These are phyloP conservation scores for Lachancea nothofagi DNA, from an alignment of 805 yeast genomes.

Conservation along the genomic window DNA sequence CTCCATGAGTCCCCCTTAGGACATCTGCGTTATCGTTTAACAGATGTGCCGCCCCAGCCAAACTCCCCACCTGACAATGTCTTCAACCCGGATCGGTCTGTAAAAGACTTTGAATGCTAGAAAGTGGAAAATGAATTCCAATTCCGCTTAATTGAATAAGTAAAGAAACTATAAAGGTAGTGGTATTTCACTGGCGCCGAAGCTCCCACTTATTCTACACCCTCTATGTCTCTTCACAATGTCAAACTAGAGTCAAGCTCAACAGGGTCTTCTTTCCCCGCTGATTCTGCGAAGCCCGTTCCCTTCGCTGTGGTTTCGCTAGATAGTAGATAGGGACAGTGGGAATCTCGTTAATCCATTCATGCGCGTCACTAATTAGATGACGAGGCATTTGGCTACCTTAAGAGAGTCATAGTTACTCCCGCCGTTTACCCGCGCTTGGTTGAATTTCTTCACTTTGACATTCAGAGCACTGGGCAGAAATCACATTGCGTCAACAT, in stretches of 20 bases:
- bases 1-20: slow-evolving; percentile 43
- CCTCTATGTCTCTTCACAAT: slow-evolving; percentile 36
- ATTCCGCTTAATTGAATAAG: slow-evolving; percentile 38
- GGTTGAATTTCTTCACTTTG: slow-evolving; percentile 41
- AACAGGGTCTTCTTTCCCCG: slow-evolving; percentile 37
- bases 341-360: slow-evolving; percentile 10
- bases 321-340: slow-evolving; percentile 10
- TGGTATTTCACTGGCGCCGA: slow-evolving; percentile 42
- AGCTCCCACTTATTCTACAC: slow-evolving; percentile 42
- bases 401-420: slow-evolving; percentile 42
- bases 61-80: slow-evolving; percentile 42
- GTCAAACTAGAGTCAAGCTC: slow-evolving; percentile 42
- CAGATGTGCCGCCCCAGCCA: slow-evolving; percentile 46
- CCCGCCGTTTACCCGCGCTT: slow-evolving; percentile 45
- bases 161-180: slow-evolving; percentile 37
- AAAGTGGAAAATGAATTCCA: slow-evolving; percentile 35
- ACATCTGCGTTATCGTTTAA: slow-evolving; percentile 44
- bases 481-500: slow-evolving; percentile 42
- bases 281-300: slow-evolving; percentile 19
- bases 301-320: slow-evolving; percentile 11
- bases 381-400: slow-evolving; percentile 41
- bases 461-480: slow-evolving; percentile 39
- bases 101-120: slow-evolving; percentile 33
- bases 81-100: slow-evolving; percentile 34
- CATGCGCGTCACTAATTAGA: slow-evolving; percentile 11